Evolutionary conservation across 2,329 filamentous ascomycete genomes (phyloP), one percentile per base, ranked within the genome.

Genomic region (Fonsecaea pedrosoi): DNA sequence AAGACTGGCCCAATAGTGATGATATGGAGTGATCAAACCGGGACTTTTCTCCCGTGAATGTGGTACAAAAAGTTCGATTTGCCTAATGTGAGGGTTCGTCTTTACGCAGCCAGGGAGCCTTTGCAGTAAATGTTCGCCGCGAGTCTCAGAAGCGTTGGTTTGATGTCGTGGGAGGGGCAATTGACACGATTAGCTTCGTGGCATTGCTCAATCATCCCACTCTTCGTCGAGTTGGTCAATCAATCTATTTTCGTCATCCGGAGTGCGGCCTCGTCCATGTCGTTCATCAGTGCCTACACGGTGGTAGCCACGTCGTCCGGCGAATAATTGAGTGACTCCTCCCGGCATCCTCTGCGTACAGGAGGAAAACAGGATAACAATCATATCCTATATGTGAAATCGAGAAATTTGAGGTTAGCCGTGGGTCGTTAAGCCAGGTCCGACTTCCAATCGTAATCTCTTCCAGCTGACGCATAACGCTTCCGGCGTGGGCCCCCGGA

Each of bases 141-240:
- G 10, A 50, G 45, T 50, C 45, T 50, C 45, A 50, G 18, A 50
- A 4, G 18, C 7, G 10, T 25, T 21, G 45, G 18, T 21, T 10
- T 21, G 45, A 50, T 50, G 45, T 12, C n/a, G 18, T 45, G 7
- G 10, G 8, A 50, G 21, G 45, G 8, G 18, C 8, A 50, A 50
- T 25, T 50, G 9, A 50, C 9, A 50, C 45, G 21, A 3, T 30
- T 30, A n/a, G 9, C 34, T 38, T 25, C 18, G 32, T 2, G 30
- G 21, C 34, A 38, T 40, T 35, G 45, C 54, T 66, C 57, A 71
- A 59, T 70, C 68, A 54, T 97, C 94, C 94, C 94, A 98, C 77
- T 97, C 94, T 78, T 98, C 94, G 75, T 98, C 95, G 67, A 97
- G 83, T 78, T 97, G 92, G 78, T 98, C 94, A 77, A 99, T 98